Conservation (phyloP, 148 eudicot genomes). For the Chenopodium suecicum region DNA sequence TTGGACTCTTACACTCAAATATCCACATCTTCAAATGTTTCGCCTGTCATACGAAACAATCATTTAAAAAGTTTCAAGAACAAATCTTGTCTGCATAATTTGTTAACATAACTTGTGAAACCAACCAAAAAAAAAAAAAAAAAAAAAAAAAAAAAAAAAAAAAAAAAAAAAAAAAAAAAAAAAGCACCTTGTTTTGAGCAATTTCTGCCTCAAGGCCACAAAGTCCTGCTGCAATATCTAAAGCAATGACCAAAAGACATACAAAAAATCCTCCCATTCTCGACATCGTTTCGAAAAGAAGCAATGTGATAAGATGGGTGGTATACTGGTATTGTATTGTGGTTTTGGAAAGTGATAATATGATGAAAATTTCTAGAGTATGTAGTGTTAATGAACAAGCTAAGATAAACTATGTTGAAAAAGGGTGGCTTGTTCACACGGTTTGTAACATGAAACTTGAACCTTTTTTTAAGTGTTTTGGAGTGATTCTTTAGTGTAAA, state of each 20-base stretch:
- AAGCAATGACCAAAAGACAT: conserved; percentile 51
- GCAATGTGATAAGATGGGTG: not conserved
- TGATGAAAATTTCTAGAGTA: not conserved
- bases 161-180: too few relatives aligned
- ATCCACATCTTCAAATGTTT: conserved; percentile 76
- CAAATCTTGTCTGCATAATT: not conserved
- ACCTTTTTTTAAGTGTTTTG: not conserved
- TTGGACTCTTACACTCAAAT: conserved; percentile 81
- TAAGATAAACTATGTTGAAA: not conserved
- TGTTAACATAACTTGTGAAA: too few relatives aligned
- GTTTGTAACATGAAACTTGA: not conserved
- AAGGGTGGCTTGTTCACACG: conserved; percentile 18
- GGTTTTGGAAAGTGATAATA: not conserved
- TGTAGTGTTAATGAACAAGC: not conserved
- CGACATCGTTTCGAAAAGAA: conserved; percentile 29
- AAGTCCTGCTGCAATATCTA: conserved; percentile 75
- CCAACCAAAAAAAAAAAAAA: too few relatives aligned
- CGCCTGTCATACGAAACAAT: conserved; percentile 30
- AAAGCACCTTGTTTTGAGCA: conserved; percentile 72
- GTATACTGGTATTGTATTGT: not conserved
- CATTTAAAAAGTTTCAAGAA: too few relatives aligned
- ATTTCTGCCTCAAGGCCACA: conserved; percentile 80
- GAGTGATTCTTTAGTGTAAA: not conserved
- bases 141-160: not conserved
- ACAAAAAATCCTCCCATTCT: conserved; percentile 46